A percentile compares a stretch with the other conserved stretches of the same genome.
Evolutionary conservation across 352 stramenopile species (phyloP).

Genomic region (Globisporangium rhizosaccharum): DNA sequence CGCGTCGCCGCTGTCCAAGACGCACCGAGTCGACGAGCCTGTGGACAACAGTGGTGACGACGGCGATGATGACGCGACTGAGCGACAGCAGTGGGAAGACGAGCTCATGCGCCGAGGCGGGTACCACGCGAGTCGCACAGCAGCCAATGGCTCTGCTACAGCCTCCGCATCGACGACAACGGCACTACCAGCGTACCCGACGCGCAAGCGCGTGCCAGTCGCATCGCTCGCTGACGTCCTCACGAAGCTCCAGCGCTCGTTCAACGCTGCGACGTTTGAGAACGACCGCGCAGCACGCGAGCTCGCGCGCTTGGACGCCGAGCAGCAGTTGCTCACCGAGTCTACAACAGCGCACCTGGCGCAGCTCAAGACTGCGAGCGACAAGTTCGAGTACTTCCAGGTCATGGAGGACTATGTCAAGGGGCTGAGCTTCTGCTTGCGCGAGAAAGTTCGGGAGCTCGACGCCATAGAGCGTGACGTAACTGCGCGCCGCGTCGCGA

Average conservation of each 20-base stretch:
- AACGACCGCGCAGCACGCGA: slow-evolving; percentile 44
- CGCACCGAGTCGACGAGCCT: slow-evolving; percentile 36
- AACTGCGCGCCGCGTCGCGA: slow-evolving; percentile 12
- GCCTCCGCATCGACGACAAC: slow-evolving; percentile 5
- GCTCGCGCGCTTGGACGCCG: slow-evolving; percentile 43
- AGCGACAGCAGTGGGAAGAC: slow-evolving; percentile 62
- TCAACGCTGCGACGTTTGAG: slow-evolving; percentile 41
- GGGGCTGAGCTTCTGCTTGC: slow-evolving; percentile 66
- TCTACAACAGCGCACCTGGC: slow-evolving; percentile 36
- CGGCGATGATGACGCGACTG: slow-evolving; percentile 27
- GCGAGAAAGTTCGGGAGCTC: slow-evolving; percentile 55
- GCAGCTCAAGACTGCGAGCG: slow-evolving; percentile 45
- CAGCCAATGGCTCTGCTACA: neutral
- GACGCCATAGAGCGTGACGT: slow-evolving; percentile 36
- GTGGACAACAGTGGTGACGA: slow-evolving; percentile 11
- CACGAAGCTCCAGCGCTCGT: slow-evolving; percentile 37
- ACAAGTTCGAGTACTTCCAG: slow-evolving; percentile 79
- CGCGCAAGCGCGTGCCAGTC: slow-evolving; percentile 33
- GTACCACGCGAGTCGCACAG: slow-evolving; percentile 18
- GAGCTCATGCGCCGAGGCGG: slow-evolving; percentile 72
- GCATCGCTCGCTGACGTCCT: slow-evolving; percentile 48
- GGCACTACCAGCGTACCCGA: slow-evolving; percentile 31
- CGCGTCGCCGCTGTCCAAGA: slow-evolving; percentile 25
- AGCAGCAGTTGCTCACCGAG: slow-evolving; percentile 36
- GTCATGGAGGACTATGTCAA: slow-evolving; percentile 72